Evolutionary conservation across 2,329 filamentous ascomycete genomes (phyloP), one percentile per base, ranked within the genome.

Genomic region (Aspergillus tubingensis): DNA sequence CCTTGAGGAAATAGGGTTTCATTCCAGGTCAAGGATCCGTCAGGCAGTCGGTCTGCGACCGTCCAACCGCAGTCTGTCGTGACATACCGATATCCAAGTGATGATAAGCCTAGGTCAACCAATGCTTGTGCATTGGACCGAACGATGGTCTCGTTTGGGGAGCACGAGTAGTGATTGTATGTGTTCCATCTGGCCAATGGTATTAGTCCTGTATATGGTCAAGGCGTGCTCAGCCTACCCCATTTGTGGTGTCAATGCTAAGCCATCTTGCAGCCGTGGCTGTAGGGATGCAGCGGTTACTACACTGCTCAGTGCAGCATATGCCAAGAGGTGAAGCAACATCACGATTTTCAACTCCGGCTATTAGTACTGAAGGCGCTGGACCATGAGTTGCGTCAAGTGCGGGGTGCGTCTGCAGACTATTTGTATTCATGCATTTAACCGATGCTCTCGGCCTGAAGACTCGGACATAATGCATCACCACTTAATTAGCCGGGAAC

Each of bases 51-150:
- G 36, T 77, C 66, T 2, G 70, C 60, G 3, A 76, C 70, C 5
- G 73, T 79, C 86, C 85, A 88, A 0, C 86, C 85, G 57, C 85
- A 88, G 65, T 88, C 86, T 0, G 81, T 79, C 0, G 83, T 85
- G 32, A 87, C 81, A 58, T 82, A 81, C 1, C 74, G 78, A 66
- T 88, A 88, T 5, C 86, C 85, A 0, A 83, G 72, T 3, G 80
- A 75, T 0, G 77, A 76, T 0, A 87, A 77, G 0, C 83, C 83
- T 0, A 83, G 73, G 47, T 83, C 79, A 0, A 85, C 77, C 0
- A 88, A 70, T 0, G 82, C 85, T 44, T 84, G 73, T 0, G 84
- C 83, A 59, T 84, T 86, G 2, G 76, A 72, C 44, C 80, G 78
- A 23, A 85, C 80, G 39, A 82, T 81, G 0, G 70, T 70, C 63